Base-by-base conservation (phyloP, 768 basidiomycete genomes). In the Naganishia onofrii region DNA sequence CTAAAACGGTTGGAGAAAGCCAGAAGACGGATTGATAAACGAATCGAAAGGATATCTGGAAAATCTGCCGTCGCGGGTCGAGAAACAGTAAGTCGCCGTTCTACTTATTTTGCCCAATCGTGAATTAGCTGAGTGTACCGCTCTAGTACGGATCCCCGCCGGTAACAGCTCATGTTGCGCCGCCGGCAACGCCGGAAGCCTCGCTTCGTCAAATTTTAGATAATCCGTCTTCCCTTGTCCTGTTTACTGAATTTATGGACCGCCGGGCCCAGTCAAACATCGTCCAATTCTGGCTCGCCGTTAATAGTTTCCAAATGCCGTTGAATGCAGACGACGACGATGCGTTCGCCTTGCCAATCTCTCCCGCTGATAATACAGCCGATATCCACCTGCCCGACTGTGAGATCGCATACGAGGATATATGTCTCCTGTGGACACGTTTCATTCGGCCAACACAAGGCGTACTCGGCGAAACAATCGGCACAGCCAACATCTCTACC, bases 181-280 rank as follows among this genome's bases (percentile, higher is more conserved):
- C 86, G 5, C 82, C 85, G 12, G 6, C 48, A 26, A 51, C 48
- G 5, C 82, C 85, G 13, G 64, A 68, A 13, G 81, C 90, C 28
- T 84, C 86, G 0, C 84, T 95, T 4, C 86, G 90, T 46, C 90
- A 92, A 65, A 85, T 98, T 63, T 86, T 99, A 3, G 84, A 88
- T 28, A 93, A 92, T 74, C 94, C 95, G 0, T 89, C 88, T 44
- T 92, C 93, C 0, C 85, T 98, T 2, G 92, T 91, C 1, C 95
- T 96, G 79, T 91, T 95, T 82, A 93, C 97, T 89, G 96, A 99
- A 82, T 96, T 92, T 75, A 94, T 97, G 92, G 96, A 98, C 74
- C 87, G 96, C 17, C 87, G 90, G 9, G 85, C 88, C 70, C 87
- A 90, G 34, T 90, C 93, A 15, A 77, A 91, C 15, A 87, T 92